Conservation (phyloP, 129 eudicot genomes). For the Logfia minima region DNA sequence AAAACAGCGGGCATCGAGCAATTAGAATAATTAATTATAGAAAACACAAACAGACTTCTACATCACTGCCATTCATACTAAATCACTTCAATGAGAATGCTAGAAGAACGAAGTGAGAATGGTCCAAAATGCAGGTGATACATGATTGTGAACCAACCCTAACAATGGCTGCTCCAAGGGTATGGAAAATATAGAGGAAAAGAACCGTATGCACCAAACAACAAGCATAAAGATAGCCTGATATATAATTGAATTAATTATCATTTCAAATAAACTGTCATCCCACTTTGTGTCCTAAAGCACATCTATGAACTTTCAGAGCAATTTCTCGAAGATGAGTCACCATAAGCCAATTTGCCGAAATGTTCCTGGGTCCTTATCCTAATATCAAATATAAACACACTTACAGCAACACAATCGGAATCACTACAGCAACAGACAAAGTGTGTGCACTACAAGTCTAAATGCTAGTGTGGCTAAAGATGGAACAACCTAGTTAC, state of each 20-base stretch:
- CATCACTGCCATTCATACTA: neutral
- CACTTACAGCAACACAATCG: neutral
- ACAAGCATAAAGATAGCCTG: neutral
- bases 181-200: neutral
- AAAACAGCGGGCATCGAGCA: neutral
- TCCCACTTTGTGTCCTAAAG: neutral
- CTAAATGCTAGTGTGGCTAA: neutral
- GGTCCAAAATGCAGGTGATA: neutral
- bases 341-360: neutral
- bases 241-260: neutral
- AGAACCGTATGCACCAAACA: neutral
- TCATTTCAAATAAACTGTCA: neutral
- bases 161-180: neutral
- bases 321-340: neutral
- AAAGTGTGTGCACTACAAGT: neutral
- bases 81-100: neutral
- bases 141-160: neutral
- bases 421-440: neutral
- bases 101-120: neutral
- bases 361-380: neutral
- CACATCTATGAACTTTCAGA: neutral
- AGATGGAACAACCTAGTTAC: neutral
- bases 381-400: neutral
- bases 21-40: neutral
- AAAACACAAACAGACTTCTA: neutral